Evolutionary conservation across 2,329 filamentous ascomycete species (phyloP).

Genomic region (Hymenoscyphus fraxineus): DNA sequence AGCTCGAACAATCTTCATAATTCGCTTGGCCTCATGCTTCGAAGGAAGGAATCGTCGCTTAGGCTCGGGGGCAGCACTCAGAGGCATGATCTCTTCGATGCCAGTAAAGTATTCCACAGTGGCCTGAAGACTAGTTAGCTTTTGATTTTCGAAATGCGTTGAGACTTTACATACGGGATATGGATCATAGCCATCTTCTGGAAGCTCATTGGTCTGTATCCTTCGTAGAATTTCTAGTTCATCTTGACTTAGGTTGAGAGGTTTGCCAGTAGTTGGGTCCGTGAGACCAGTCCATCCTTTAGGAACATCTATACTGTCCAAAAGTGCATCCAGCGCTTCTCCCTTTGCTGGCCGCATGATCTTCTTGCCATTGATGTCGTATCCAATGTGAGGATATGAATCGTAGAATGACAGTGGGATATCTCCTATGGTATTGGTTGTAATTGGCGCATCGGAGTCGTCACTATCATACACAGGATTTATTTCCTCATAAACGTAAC

Average conservation of each 20-base stretch:
- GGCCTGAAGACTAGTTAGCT: slow-evolving; percentile 47
- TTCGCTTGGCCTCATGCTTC: slow-evolving; percentile 91
- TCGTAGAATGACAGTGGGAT: slow-evolving; percentile 96
- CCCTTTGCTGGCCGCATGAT: slow-evolving; percentile 95
- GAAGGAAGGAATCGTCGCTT: slow-evolving; percentile 94
- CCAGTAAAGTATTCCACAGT: slow-evolving; percentile 93
- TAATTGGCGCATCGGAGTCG: slow-evolving; percentile 77
- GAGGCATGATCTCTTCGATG: slow-evolving; percentile 86
- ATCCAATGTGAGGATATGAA: slow-evolving; percentile 95
- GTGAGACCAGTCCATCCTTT: slow-evolving; percentile 97
- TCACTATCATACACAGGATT: slow-evolving; percentile 95
- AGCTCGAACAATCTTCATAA: slow-evolving; percentile 96
- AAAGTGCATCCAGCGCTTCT: slow-evolving; percentile 84
- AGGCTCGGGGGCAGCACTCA: slow-evolving; percentile 91
- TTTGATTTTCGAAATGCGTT: not conserved
- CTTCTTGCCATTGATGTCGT: slow-evolving; percentile 97
- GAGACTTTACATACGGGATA: slow-evolving; percentile 62
- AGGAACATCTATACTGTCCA: slow-evolving; percentile 94
- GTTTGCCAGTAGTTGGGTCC: slow-evolving; percentile 90
- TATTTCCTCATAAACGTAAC: slow-evolving; percentile 92
- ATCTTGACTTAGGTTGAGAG: slow-evolving; percentile 78
- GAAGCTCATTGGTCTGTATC: slow-evolving; percentile 83
- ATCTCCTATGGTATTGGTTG: slow-evolving; percentile 88
- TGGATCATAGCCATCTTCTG: slow-evolving; percentile 84
- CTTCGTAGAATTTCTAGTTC: slow-evolving; percentile 85